Evolutionary conservation across 164 flowering plant genomes (phyloP).

Genomic region (Houttuynia cordata): DNA sequence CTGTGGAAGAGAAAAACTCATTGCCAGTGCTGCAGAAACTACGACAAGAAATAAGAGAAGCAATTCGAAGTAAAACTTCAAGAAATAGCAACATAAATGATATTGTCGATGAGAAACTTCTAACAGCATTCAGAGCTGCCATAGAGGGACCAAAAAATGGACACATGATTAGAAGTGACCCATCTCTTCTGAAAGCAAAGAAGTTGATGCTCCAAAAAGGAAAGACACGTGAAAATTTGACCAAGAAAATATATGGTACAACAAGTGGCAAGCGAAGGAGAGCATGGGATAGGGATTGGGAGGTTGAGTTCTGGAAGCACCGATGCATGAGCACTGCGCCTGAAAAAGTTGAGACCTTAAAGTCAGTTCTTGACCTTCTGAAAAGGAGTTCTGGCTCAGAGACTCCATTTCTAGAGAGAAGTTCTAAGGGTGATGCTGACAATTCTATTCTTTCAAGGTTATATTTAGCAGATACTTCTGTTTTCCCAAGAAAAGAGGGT

Average conservation of each 20-base stretch:
- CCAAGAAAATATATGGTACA: conserved; percentile 73
- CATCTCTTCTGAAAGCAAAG: conserved; percentile 44
- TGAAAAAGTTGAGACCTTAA: conserved; percentile 74
- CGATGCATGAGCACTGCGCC: conserved; percentile 53
- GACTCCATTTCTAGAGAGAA: conserved; percentile 21
- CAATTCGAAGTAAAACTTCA: conserved; percentile 52
- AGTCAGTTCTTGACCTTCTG: conserved; percentile 73
- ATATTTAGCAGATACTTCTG: conserved; percentile 89
- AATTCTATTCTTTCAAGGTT: conserved; percentile 74
- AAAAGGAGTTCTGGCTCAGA: conserved; percentile 15
- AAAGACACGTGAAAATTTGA: conserved; percentile 76
- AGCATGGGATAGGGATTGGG: conserved; percentile 92
- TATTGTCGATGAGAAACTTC: conserved; percentile 69
- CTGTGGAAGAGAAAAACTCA: conserved; percentile 50
- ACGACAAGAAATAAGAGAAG: conserved; percentile 75
- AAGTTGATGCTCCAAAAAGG: conserved; percentile 70
- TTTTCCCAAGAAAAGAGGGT: conserved; percentile 74
- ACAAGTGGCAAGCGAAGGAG: conserved; percentile 62
- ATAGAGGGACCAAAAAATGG: conserved; percentile 45
- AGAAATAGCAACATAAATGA: conserved; percentile 33
- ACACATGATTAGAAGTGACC: conserved; percentile 25
- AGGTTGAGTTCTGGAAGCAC: conserved; percentile 93
- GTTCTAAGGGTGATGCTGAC: conserved; percentile 18
- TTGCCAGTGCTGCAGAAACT: conserved; percentile 50
- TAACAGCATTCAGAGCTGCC: conserved; percentile 81